Base-by-base conservation (phyloP, 2,329 filamentous ascomycete species). In the Clonostachys rhizophaga region DNA sequence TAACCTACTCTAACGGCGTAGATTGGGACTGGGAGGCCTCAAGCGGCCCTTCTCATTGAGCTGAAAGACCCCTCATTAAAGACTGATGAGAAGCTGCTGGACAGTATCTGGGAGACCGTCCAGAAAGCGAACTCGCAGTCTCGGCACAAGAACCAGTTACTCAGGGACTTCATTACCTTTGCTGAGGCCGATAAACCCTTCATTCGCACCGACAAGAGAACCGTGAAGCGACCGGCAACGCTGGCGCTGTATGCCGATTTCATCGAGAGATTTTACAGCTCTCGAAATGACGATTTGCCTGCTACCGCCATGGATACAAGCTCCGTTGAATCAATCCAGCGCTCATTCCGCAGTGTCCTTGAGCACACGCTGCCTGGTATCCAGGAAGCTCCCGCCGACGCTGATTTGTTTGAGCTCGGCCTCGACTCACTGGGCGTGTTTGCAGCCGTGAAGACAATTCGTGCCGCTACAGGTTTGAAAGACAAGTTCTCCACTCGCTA, bases 111-210 rank as follows among this genome's bases (percentile, higher is more conserved):
- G 74, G 67, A 70, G 0, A 36, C 59, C 4, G 62, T 78, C 3
- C 63, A 69, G 20, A 52, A 63, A 10, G 69, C 66, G 2, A 78
- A 78, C 53, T 64, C 71, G 0, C 72, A 78, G 44, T 74, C 71
- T 3, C 71, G 67, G 33, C 60, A 58, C 3, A 63, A 65, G 1
- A 56, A 69, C 9, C 24, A 30, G 9, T 4, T 30, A 5, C 24
- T 30, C 8, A 30, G 24, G 9, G 24, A 30, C 24, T 59, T 73
- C 34, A 56, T 77, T 20, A 52, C 54, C 1, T 17, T 78, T 5
- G 59, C 71, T 0, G 60, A 62, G 8, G 63, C 68, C 0, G 52
- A 61, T 9, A 72, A 70, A 51, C 72, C 73, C 0, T 73, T 78
- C 45, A 55, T 60, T 0, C 63, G 69, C 4, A 65, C 74, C 0